Conservation (phyloP, 164 flowering plant species). For the Kingdonia uniflora region DNA sequence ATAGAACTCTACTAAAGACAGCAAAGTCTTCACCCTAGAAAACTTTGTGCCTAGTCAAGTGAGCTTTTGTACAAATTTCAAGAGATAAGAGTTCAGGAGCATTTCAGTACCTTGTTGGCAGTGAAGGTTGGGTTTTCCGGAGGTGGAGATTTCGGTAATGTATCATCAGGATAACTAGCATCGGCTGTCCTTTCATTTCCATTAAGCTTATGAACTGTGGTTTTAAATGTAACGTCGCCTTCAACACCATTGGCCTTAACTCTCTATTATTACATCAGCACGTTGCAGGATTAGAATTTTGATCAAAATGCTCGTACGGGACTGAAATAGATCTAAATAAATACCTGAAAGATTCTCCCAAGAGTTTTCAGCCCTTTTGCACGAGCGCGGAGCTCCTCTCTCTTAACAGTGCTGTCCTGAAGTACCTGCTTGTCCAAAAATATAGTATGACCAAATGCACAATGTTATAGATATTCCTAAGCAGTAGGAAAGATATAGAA, state of each 20-base stretch:
- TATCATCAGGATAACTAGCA: slow-evolving; percentile 28
- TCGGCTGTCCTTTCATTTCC: slow-evolving; percentile 36
- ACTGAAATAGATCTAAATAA: not conserved
- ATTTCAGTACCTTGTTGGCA: slow-evolving; percentile 46
- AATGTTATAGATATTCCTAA: too few relatives aligned
- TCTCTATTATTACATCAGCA: slow-evolving; percentile 30
- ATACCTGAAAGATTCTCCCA: slow-evolving; percentile 90
- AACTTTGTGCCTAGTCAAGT: too few relatives aligned
- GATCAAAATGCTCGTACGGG: not conserved
- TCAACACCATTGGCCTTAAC: slow-evolving; percentile 58
- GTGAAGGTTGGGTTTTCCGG: slow-evolving; percentile 23
- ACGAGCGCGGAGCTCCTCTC: slow-evolving; percentile 81
- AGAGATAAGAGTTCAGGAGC: not conserved
- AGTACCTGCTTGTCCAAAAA: slow-evolving; percentile 52
- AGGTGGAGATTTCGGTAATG: slow-evolving; percentile 34
- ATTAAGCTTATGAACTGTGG: slow-evolving; percentile 33
- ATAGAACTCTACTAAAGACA: too few relatives aligned
- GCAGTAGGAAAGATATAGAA: too few relatives aligned
- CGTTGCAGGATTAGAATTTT: not conserved
- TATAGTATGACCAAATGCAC: slow-evolving; percentile 6
- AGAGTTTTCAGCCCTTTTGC: slow-evolving; percentile 90
- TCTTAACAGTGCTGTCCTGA: slow-evolving; percentile 70
- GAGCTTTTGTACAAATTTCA: not conserved
- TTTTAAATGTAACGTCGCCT: slow-evolving; percentile 22
- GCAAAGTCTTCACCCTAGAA: too few relatives aligned